Evolutionary conservation across 2,329 filamentous ascomycete species (phyloP).

Genomic region (Phaeosphaeriaceae sp.): DNA sequence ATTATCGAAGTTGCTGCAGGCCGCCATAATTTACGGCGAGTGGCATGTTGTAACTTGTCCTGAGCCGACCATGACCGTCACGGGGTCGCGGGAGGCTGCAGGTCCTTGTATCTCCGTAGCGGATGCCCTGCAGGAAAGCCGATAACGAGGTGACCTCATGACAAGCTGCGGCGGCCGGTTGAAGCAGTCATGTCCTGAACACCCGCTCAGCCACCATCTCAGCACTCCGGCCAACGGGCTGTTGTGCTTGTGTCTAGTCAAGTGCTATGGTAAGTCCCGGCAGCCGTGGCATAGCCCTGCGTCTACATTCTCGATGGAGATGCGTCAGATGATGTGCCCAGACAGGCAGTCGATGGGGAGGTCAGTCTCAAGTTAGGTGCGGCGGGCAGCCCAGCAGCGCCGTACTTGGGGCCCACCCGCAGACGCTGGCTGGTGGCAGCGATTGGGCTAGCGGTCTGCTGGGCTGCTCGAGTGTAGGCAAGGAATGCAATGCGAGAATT

Average conservation of each 20-base stretch:
- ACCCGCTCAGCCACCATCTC: conserved; percentile 46
- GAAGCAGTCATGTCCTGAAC: conserved; percentile 31
- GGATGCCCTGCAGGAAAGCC: conserved; percentile 39
- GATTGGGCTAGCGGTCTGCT: conserved; percentile 23
- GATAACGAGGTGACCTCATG: conserved; percentile 40
- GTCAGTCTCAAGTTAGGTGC: conserved; percentile 35
- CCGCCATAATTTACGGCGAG: conserved; percentile 39
- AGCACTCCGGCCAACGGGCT: conserved; percentile 45
- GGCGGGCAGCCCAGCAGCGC: conserved; percentile 33
- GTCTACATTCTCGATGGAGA: conserved; percentile 30
- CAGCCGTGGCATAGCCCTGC: conserved; percentile 28
- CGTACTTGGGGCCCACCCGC: conserved; percentile 12
- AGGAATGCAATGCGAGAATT: conserved; percentile 44
- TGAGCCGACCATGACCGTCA: conserved; percentile 37
- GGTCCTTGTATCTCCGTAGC: conserved; percentile 35
- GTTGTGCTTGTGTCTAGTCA: conserved; percentile 39
- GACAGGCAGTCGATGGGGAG: conserved; percentile 25
- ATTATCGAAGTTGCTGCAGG: conserved; percentile 43
- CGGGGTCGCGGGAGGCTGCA: conserved; percentile 49
- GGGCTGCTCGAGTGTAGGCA: conserved; percentile 19
- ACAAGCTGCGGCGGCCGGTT: conserved; percentile 31
- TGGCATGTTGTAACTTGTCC: conserved; percentile 37
- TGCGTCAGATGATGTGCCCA: conserved; percentile 43
- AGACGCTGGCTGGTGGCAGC: conserved; percentile 14
- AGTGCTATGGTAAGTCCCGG: conserved; percentile 37